Evolutionary conservation across 116 monocot species (phyloP).

Genomic region (Cymodocea nodosa): DNA sequence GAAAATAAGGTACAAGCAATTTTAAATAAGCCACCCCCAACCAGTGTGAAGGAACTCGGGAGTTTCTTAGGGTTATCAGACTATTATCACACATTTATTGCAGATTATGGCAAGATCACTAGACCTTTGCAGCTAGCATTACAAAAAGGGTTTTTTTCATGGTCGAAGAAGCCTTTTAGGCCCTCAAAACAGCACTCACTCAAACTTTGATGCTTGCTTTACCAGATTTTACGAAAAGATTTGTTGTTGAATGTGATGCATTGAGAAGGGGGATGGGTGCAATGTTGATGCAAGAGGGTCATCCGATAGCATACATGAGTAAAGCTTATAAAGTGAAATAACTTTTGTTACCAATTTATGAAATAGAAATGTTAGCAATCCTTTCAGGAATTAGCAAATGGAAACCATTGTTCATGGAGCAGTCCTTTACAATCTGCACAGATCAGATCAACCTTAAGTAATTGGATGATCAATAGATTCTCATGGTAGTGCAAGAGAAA

Average conservation of each 20-base stretch:
- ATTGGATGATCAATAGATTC: no score
- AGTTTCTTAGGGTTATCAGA: not conserved
- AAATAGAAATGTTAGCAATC: no score
- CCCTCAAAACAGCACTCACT: not conserved
- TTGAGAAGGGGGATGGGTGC: not conserved
- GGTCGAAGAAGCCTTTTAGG: not conserved
- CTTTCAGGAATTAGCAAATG: no score
- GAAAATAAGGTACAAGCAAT: not conserved
- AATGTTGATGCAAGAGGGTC: not conserved
- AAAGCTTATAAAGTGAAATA: not conserved
- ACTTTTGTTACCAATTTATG: no score
- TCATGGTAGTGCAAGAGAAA: no score
- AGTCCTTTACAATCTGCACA: no score
- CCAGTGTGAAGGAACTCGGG: not conserved
- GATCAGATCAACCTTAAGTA: no score
- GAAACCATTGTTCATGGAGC: no score
- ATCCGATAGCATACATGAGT: not conserved
- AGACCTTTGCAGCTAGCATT: no score
- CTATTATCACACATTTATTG: no score
- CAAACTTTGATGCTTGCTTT: not conserved
- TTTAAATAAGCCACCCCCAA: not conserved
- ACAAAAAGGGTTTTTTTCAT: not conserved
- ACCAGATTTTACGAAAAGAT: not conserved
- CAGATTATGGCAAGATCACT: no score
- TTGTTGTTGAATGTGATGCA: not conserved